Evolutionary conservation across 768 basidiomycete species (phyloP).

Genomic region (Mycena pura): DNA sequence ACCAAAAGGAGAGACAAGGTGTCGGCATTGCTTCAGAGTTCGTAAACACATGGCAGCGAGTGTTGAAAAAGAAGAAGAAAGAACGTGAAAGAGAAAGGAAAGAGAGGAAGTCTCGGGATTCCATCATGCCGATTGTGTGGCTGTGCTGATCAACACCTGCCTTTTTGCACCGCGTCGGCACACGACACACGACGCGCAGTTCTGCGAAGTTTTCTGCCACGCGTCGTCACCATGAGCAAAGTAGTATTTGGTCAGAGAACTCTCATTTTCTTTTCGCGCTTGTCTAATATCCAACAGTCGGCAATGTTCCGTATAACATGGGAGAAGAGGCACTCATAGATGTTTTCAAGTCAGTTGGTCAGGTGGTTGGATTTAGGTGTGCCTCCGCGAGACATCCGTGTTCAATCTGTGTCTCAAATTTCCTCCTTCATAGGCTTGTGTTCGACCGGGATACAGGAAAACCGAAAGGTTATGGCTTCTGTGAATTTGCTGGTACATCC

Average conservation of each 20-base stretch:
- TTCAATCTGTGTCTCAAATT: neutral
- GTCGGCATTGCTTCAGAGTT: no score
- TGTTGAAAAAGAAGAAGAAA: no score
- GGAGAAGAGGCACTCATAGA: constrained; percentile 88
- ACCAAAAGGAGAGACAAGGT: no score
- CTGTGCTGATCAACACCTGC: no score
- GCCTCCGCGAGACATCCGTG: constrained; percentile 8
- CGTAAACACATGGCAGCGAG: no score
- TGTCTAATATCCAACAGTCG: constrained; percentile 54
- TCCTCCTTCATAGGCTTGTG: constrained; percentile 65
- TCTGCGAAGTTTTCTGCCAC: no score
- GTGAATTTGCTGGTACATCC: constrained; percentile 87
- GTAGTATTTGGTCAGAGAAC: constrained; percentile 75
- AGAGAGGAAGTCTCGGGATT: no score
- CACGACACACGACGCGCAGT: no score
- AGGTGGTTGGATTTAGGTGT: constrained; percentile 90
- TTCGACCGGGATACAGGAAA: constrained; percentile 95
- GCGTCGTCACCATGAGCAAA: constrained; percentile 57
- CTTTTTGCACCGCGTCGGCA: no score
- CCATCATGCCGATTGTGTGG: no score
- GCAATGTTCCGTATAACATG: constrained; percentile 92
- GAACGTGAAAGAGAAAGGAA: no score
- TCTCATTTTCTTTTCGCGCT: neutral
- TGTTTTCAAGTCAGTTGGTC: constrained; percentile 87
- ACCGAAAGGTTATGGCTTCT: constrained; percentile 92